A percentile compares a stretch with the other conserved stretches of the same genome.
These are phyloP conservation scores for Colletotrichum lupini DNA, from an alignment of 2,329 filamentous ascomycete species.

Conservation along the genomic window DNA sequence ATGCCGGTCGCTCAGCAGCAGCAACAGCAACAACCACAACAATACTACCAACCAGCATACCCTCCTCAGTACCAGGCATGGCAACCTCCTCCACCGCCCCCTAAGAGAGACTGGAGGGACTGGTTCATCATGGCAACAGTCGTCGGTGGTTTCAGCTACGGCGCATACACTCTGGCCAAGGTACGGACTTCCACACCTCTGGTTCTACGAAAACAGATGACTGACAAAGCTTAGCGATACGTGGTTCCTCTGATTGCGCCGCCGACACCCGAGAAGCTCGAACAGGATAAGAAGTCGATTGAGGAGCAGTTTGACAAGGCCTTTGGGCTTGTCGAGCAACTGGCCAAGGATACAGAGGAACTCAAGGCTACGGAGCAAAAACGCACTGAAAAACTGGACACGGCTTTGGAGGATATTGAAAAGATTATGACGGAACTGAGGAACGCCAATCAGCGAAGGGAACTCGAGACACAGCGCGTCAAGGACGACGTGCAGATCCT, in stretches of 20 bases:
- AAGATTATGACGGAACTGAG: slow-evolving; percentile 85
- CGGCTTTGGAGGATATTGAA: slow-evolving; percentile 85
- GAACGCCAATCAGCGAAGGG: slow-evolving; percentile 80
- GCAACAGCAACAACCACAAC: slow-evolving; percentile 57
- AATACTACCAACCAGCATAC: slow-evolving; percentile 58
- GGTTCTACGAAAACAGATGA: too few relatives aligned
- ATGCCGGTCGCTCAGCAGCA: slow-evolving; percentile 55
- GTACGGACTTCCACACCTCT: slow-evolving; percentile 54
- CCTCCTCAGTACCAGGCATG: slow-evolving; percentile 64
- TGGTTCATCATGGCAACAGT: slow-evolving; percentile 99
- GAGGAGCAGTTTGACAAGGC: slow-evolving; percentile 94
- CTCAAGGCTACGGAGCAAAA: slow-evolving; percentile 89
- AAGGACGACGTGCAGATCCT: slow-evolving; percentile 87
- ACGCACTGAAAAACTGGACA: slow-evolving; percentile 85
- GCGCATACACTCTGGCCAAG: slow-evolving; percentile 88
- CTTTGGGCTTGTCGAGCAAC: slow-evolving; percentile 90
- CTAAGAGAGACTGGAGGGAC: slow-evolving; percentile 93
- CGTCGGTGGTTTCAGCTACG: slow-evolving; percentile 88
- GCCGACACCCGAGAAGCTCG: slow-evolving; percentile 91
- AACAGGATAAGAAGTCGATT: slow-evolving; percentile 92
- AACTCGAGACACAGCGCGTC: slow-evolving; percentile 88
- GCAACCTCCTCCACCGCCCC: slow-evolving; percentile 70
- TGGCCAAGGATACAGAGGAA: slow-evolving; percentile 87
- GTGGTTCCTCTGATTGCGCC: slow-evolving; percentile 91
- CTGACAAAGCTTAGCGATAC: slow-evolving; percentile 74